Conservation (phyloP, 305 asterid species). For the Fraxinus paxiana region DNA sequence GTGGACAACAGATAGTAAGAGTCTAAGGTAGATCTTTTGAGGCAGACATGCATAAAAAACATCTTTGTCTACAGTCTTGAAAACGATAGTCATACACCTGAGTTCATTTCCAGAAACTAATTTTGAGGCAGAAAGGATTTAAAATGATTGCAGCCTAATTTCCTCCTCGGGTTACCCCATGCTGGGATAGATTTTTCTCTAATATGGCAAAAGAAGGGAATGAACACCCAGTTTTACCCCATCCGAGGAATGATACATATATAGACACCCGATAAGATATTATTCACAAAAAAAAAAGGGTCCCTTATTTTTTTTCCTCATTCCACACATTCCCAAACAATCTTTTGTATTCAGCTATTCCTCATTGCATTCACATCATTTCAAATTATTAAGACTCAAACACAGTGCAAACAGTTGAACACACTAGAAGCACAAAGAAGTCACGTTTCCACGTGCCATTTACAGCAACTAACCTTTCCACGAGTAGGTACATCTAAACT, state of each 20-base stretch:
- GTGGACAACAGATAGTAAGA: not conserved
- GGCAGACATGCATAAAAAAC: not conserved
- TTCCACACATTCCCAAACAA: not conserved
- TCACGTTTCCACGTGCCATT: not conserved
- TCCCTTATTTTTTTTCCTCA: not conserved
- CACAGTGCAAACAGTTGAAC: not conserved
- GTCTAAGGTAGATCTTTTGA: not conserved
- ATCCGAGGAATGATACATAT: not conserved
- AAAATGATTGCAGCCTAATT: not conserved
- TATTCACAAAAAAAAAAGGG: not conserved
- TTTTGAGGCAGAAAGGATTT: not conserved
- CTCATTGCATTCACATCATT: not conserved
- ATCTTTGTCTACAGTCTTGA: not conserved
- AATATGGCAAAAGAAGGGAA: not conserved
- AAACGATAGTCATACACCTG: not conserved
- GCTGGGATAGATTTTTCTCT: not conserved
- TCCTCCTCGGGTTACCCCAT: not conserved
- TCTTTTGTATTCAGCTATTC: not conserved
- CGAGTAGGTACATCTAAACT: not conserved
- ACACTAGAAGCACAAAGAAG: not conserved
- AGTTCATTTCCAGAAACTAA: not conserved
- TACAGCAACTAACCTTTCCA: not conserved
- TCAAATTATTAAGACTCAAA: not conserved
- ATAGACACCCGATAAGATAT: not conserved
- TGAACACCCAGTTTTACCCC: not conserved